Conservation (phyloP, 1,284 basidiomycete species). For the Earliella scabrosa region DNA sequence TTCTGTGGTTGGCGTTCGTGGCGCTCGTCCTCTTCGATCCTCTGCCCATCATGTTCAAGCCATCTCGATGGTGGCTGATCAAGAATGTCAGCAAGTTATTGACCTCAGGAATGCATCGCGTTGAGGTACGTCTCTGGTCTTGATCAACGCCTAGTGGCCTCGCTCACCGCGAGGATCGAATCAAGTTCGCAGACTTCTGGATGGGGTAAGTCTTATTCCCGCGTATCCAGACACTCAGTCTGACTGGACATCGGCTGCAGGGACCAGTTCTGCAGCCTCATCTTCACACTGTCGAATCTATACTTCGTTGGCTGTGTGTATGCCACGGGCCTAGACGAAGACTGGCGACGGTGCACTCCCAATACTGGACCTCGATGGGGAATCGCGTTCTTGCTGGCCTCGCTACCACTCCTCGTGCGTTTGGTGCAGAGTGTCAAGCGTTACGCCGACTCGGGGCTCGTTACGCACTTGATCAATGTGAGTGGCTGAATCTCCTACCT, state of each 20-base stretch:
- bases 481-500: background rate
- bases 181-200: constrained; percentile 82
- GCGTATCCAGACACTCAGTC: constrained; percentile 25
- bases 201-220: constrained; percentile 56
- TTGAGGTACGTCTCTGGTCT: constrained; percentile 64
- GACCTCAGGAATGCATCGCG: constrained; percentile 71
- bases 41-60: constrained; percentile 65
- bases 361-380: constrained; percentile 54
- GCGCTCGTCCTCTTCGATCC: constrained; percentile 76
- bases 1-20: constrained; percentile 81
- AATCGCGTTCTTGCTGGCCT: constrained; percentile 57
- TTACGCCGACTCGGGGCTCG: constrained; percentile 75
- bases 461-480: constrained; percentile 83
- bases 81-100: constrained; percentile 65
- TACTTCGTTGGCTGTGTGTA: constrained; percentile 81
- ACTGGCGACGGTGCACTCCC: constrained; percentile 47
- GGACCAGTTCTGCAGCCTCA: constrained; percentile 83
- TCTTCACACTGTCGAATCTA: constrained; percentile 75
- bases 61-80: constrained; percentile 83
- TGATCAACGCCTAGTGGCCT: background rate
- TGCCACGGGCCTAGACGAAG: constrained; percentile 52
- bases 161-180: background rate
- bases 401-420: constrained; percentile 74
- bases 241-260: constrained; percentile 50
- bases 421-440: constrained; percentile 87